Percentiles rank a stretch among this genome's conserved stretches.
phyloP scores from a whole-genome alignment of 2,329 filamentous ascomycete genomes.

The Aureobasidium vineae region DNA sequence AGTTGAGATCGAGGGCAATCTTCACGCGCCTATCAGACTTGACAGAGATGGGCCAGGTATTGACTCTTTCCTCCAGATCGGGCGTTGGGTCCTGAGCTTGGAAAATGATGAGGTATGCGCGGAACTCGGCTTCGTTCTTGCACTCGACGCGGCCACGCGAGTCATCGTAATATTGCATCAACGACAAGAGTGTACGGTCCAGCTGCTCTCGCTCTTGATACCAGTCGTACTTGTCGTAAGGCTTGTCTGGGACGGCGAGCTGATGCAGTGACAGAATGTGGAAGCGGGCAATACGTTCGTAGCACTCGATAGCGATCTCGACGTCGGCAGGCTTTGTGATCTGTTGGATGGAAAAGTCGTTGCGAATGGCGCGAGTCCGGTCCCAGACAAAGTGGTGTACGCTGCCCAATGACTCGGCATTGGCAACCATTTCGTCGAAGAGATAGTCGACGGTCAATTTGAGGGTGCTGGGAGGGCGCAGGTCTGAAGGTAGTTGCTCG shows the following conservation, averaged over 20 bases:
- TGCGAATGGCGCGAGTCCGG: slow-evolving; percentile 61
- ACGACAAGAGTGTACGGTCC: slow-evolving; percentile 60
- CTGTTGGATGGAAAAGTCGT: slow-evolving; percentile 64
- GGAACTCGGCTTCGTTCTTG: slow-evolving; percentile 62
- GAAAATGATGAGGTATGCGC: slow-evolving; percentile 60
- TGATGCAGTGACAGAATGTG: slow-evolving; percentile 63
- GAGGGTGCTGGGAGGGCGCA: slow-evolving; percentile 55
- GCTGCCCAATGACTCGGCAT: slow-evolving; percentile 50
- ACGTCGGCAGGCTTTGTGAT: slow-evolving; percentile 58
- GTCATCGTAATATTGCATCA: slow-evolving; percentile 62
- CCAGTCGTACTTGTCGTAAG: slow-evolving; percentile 52
- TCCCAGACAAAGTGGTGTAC: slow-evolving; percentile 66
- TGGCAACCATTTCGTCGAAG: slow-evolving; percentile 50
- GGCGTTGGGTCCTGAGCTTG: slow-evolving; percentile 52
- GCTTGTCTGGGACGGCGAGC: slow-evolving; percentile 52
- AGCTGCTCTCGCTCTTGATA: slow-evolving; percentile 64
- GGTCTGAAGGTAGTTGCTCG: slow-evolving; percentile 62
- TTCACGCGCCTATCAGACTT: slow-evolving; percentile 54
- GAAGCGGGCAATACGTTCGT: slow-evolving; percentile 63
- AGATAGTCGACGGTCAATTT: slow-evolving; percentile 48
- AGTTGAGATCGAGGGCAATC: slow-evolving; percentile 57
- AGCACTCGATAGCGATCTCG: slow-evolving; percentile 57
- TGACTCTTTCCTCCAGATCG: slow-evolving; percentile 58
- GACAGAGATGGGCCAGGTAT: slow-evolving; percentile 54
- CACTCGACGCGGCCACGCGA: slow-evolving; percentile 51